Conservation (phyloP, 2,329 filamentous ascomycete species). For the Penicillium frequentans region DNA sequence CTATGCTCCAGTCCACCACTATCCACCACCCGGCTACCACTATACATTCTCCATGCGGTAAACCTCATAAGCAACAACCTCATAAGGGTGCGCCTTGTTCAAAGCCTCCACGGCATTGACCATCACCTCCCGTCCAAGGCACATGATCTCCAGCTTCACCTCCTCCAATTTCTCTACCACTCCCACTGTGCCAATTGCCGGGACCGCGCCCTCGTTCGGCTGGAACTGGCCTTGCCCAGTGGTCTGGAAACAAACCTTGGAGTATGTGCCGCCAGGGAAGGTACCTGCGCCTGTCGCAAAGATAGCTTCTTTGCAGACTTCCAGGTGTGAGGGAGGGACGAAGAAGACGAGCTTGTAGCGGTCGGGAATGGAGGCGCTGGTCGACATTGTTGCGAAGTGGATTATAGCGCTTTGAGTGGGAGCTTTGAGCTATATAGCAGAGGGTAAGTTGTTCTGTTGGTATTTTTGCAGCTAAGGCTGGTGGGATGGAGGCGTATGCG, state of each 20-base stretch:
- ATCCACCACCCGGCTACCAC: background rate
- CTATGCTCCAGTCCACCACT: background rate
- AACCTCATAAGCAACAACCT: constrained; percentile 47
- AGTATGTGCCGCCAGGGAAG: constrained; percentile 44
- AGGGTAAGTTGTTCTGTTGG: background rate
- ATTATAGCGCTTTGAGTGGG: background rate
- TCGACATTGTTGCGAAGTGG: constrained; percentile 24
- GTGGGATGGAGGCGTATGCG: background rate
- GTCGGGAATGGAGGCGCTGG: constrained; percentile 17
- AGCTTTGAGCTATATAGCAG: background rate
- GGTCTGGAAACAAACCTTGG: constrained; percentile 41
- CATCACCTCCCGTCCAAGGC: constrained; percentile 40
- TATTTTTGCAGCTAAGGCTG: background rate
- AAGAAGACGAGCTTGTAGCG: constrained; percentile 48
- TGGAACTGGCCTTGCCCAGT: constrained; percentile 44
- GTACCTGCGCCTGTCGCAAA: constrained; percentile 44
- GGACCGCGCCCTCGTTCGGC: constrained; percentile 40
- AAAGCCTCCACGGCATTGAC: constrained; percentile 41
- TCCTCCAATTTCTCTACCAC: constrained; percentile 42
- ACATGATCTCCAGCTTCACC: constrained; percentile 46
- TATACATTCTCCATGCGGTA: constrained; percentile 45
- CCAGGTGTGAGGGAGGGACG: constrained; percentile 39
- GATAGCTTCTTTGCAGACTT: constrained; percentile 44
- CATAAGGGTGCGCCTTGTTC: constrained; percentile 47
- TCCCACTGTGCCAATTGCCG: constrained; percentile 42